A percentile compares a stretch with the other conserved stretches of the same genome.
Evolutionary conservation across 768 basidiomycete genomes (phyloP).

Genomic region (Lentinula guzmanii): DNA sequence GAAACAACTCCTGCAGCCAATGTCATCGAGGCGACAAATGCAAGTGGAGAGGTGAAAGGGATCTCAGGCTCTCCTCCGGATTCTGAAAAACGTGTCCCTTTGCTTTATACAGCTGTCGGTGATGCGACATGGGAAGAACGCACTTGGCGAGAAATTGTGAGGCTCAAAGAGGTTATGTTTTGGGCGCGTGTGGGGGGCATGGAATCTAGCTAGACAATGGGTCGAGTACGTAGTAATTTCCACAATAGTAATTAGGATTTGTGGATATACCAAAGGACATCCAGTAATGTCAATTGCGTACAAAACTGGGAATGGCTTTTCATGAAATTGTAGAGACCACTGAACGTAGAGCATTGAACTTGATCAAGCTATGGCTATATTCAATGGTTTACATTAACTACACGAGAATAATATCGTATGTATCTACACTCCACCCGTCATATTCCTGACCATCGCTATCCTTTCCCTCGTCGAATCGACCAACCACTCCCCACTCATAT

Average conservation of each 20-base stretch:
- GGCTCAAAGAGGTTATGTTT: constrained; percentile 78
- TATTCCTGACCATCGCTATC: not conserved
- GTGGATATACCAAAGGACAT: not conserved
- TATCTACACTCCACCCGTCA: not conserved
- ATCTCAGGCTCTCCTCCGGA: not conserved
- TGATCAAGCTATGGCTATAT: too few relatives aligned
- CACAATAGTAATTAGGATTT: not conserved
- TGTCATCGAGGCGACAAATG: constrained; percentile 7
- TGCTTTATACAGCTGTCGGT: constrained; percentile 43
- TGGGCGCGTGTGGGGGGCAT: constrained; percentile 71
- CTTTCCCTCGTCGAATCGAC: not conserved
- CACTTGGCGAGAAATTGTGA: constrained; percentile 74
- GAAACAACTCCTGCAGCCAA: constrained; percentile 2
- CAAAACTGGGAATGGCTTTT: too few relatives aligned
- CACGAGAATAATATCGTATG: too few relatives aligned
- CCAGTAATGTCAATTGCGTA: not conserved
- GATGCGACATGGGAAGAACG: constrained; percentile 81
- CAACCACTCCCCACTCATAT: not conserved
- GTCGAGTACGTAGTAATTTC: not conserved
- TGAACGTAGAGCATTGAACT: too few relatives aligned
- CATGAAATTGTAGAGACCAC: too few relatives aligned
- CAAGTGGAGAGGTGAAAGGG: constrained; percentile 5
- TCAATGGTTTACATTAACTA: too few relatives aligned
- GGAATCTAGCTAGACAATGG: constrained; percentile 7
- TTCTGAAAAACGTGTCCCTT: constrained; percentile 6